Evolutionary conservation across 2,329 filamentous ascomycete genomes (phyloP), one percentile per base, ranked within the genome.

Genomic region (Sporothrix globosa): DNA sequence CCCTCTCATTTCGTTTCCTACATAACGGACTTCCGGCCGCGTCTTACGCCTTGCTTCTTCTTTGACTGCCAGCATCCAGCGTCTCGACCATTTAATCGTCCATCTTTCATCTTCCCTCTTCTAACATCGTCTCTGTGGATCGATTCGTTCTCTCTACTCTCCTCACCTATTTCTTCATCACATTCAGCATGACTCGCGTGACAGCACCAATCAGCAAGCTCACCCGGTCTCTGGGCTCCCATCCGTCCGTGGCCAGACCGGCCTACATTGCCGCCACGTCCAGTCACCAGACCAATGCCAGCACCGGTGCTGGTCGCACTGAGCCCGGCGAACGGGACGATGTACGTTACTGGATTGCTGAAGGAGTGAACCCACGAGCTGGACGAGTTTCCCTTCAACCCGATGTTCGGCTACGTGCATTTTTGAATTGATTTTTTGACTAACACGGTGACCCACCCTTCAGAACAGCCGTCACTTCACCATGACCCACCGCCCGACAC

Each of bases 191-290:
- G 82, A 84, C 84, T 63, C 80, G 85, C 76, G 80, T 86, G 72
- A 83, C 84, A 19, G 81, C 82, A 60, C 83, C 84, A 77, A 78
- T 82, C 74, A 77, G 80, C 76, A 85, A 85, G 79, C 80, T 86
- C 76, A 73, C 83, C 74, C 82, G 84, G 73, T 80, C 81, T 63
- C 76, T 86, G 73, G 78, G 80, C 76, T 79, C 83, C 71, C 79
- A 83, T n/a, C 77, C 82, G 27, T 76, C 80, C 27, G 75, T 78
- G 39, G 74, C 77, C 66, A 78, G 78, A 61, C 76, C 78, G 44
- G 76, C 75, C 73, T 75, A 81, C 46, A 56, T 73, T 7, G 71
- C 65, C 41, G 30, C 39, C 56, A 46, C 17, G 4, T 75, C 80
- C 60, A 76, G 77, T 74, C 78, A 77, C 67, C 75, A 76, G 68